Conservation (phyloP, 257 asterid genomes). For the Paulownia fortunei region DNA sequence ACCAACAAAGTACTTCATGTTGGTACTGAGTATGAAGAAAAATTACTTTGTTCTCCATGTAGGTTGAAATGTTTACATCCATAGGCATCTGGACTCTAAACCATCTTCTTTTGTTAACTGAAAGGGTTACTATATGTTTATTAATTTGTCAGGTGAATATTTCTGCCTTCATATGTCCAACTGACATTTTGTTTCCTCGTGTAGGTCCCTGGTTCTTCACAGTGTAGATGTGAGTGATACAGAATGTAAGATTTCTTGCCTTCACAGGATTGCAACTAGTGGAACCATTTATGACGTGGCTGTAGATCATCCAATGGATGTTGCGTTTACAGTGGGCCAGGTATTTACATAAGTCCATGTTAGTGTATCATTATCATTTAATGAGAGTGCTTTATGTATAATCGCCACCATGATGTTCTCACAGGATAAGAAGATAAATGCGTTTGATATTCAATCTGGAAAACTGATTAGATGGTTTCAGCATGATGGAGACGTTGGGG, state of each 20-base stretch:
- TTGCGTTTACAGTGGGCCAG: slow-evolving; percentile 60
- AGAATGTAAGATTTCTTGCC: slow-evolving; percentile 49
- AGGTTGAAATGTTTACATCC: slow-evolving; percentile 5
- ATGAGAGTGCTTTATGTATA: slow-evolving; percentile 20
- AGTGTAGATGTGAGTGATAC: slow-evolving; percentile 48
- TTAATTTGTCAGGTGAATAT: slow-evolving; percentile 10
- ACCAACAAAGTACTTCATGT: neutral
- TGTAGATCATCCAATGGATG: slow-evolving; percentile 45
- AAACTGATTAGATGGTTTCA: slow-evolving; percentile 58
- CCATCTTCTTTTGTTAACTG: slow-evolving; percentile 14
- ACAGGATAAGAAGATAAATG: slow-evolving; percentile 69
- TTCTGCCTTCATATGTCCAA: slow-evolving; percentile 18
- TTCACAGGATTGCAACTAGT: slow-evolving; percentile 43
- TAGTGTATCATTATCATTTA: slow-evolving; percentile 14
- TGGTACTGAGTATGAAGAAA: slow-evolving; percentile 1
- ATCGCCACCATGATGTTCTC: slow-evolving; percentile 4
- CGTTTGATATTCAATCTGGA: slow-evolving; percentile 54
- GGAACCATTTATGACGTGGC: slow-evolving; percentile 56
- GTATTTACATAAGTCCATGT: slow-evolving; percentile 38
- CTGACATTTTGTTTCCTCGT: slow-evolving; percentile 34
- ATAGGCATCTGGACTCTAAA: slow-evolving; percentile 15
- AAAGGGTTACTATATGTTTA: neutral
- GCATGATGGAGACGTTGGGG: slow-evolving; percentile 53
- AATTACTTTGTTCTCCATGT: neutral
- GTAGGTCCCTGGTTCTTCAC: slow-evolving; percentile 64